Conservation (phyloP, 108 stramenopile species). For the Cyclotella baltica region DNA sequence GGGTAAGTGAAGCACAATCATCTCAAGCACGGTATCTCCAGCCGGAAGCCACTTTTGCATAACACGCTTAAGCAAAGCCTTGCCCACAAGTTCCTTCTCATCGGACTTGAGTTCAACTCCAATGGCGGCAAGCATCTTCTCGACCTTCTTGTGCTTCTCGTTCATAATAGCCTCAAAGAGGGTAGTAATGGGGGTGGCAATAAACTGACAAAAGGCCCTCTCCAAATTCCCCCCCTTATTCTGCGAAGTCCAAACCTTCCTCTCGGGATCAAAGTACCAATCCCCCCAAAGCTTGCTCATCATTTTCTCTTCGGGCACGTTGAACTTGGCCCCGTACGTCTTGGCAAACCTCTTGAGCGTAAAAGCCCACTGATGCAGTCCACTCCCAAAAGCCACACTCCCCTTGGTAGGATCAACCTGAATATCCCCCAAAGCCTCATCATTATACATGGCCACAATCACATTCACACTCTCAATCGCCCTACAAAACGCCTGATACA, state of each 20-base stretch:
- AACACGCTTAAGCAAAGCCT: conserved; percentile 99
- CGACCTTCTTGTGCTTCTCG: conserved; percentile 97
- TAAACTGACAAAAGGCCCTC: conserved; percentile 99
- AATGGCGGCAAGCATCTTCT: conserved; percentile 99
- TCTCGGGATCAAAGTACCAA: conserved; percentile 94
- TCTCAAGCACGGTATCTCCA: conserved; percentile 99
- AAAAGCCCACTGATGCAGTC: conserved; percentile 99
- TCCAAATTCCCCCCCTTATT: conserved; percentile 92
- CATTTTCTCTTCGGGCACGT: conserved; percentile 97
- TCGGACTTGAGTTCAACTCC: conserved; percentile 97
- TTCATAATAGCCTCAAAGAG: conserved; percentile 99
- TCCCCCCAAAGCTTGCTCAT: conserved; percentile 99
- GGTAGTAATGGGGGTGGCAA: conserved; percentile 98
- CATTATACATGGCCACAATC: conserved; percentile 99
- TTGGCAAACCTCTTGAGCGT: conserved; percentile 99
- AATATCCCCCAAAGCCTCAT: conserved; percentile 94
- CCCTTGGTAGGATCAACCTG: conserved; percentile 99
- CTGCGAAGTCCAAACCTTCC: conserved; percentile 93
- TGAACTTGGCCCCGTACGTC: conserved; percentile 99
- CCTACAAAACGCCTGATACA: conserved; percentile 99
- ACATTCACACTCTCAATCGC: conserved; percentile 99
- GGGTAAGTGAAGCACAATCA: conserved; percentile 99
- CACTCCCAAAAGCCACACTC: conserved; percentile 99
- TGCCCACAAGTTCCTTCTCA: conserved; percentile 96
- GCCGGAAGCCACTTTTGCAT: conserved; percentile 99